Percentiles rank a stretch among this genome's conserved stretches.
These are phyloP conservation scores for Salix exigua DNA, from an alignment of 345 rosid species.

Conservation along the genomic window DNA sequence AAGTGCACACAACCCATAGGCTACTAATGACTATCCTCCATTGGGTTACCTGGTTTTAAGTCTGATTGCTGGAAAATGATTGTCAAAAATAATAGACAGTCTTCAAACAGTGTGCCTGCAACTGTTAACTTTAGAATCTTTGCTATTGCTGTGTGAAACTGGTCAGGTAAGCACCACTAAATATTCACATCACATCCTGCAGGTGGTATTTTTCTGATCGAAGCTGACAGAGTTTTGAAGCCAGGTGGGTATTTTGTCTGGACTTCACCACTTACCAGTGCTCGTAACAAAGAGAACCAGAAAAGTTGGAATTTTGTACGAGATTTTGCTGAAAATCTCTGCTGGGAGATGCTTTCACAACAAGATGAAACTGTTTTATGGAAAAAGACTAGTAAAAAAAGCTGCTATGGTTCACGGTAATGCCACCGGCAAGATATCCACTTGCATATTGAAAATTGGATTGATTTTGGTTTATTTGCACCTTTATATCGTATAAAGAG, in stretches of 20 bases:
- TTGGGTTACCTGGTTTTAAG: background rate
- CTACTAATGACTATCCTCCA: background rate
- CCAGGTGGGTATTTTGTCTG: slow-evolving; percentile 99
- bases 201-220: slow-evolving; percentile 83
- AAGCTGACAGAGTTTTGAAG: slow-evolving; percentile 84
- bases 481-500: background rate
- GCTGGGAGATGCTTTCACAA: slow-evolving; percentile 86
- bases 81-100: background rate
- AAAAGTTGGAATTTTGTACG: slow-evolving; percentile 72
- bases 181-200: slow-evolving; percentile 9
- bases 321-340: slow-evolving; percentile 68
- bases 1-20: background rate
- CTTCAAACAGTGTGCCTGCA: background rate
- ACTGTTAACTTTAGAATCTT: background rate
- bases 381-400: slow-evolving; percentile 77
- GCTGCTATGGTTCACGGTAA: slow-evolving; percentile 75
- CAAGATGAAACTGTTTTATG: slow-evolving; percentile 96
- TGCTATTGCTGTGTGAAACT: background rate
- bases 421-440: slow-evolving; percentile 16
- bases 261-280: slow-evolving; percentile 87
- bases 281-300: slow-evolving; percentile 62
- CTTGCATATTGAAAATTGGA: background rate
- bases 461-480: background rate
- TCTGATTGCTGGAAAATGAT: background rate
- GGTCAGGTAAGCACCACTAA: background rate